Conservation (phyloP, 352 stramenopile species). For the Salisapilia sapeloensis region DNA sequence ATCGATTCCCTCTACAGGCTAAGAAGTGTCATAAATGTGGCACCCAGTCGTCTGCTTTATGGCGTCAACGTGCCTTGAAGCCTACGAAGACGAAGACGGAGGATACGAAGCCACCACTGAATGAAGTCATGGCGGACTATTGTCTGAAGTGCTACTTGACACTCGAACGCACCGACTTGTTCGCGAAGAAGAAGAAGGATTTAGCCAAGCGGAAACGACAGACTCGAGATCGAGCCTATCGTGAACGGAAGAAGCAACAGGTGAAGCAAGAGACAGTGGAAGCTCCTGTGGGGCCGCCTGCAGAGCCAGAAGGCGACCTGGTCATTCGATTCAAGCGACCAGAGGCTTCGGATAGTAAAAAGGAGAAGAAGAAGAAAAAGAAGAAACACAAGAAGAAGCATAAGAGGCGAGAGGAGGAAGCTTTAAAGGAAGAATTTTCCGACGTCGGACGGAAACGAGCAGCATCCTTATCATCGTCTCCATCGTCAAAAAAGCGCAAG, state of each 20-base stretch:
- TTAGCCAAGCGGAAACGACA: slow-evolving; percentile 3
- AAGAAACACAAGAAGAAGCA: slow-evolving; percentile 28
- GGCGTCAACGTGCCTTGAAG: slow-evolving; percentile 19
- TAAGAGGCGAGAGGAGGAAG: slow-evolving; percentile 29
- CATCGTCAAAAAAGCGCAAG: slow-evolving; percentile 12
- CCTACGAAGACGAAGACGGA: slow-evolving; percentile 7
- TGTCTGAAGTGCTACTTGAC: slow-evolving; percentile 61
- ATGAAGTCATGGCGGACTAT: slow-evolving; percentile 21
- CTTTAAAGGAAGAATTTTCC: slow-evolving; percentile 10
- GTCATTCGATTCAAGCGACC: slow-evolving; percentile 1
- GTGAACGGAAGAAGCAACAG: slow-evolving; percentile 2
- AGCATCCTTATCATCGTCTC: background rate
- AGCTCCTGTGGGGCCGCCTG: background rate
- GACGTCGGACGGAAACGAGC: slow-evolving; percentile 2
- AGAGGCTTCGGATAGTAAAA: background rate
- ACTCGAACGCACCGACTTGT: slow-evolving; percentile 41
- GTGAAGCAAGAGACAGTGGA: background rate
- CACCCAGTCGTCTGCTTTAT: slow-evolving; percentile 47
- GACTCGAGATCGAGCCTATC: slow-evolving; percentile 1
- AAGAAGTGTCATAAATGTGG: slow-evolving; percentile 21
- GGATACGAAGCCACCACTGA: background rate
- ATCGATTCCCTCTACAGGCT: slow-evolving; percentile 15
- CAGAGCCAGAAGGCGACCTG: slow-evolving; percentile 1
- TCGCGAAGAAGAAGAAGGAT: slow-evolving; percentile 42
- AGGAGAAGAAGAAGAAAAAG: slow-evolving; percentile 8